A percentile compares a stretch with the other conserved stretches of the same genome.
These are phyloP conservation scores for Ustulina deusta DNA, from an alignment of 2,329 filamentous ascomycete species.

Conservation along the genomic window DNA sequence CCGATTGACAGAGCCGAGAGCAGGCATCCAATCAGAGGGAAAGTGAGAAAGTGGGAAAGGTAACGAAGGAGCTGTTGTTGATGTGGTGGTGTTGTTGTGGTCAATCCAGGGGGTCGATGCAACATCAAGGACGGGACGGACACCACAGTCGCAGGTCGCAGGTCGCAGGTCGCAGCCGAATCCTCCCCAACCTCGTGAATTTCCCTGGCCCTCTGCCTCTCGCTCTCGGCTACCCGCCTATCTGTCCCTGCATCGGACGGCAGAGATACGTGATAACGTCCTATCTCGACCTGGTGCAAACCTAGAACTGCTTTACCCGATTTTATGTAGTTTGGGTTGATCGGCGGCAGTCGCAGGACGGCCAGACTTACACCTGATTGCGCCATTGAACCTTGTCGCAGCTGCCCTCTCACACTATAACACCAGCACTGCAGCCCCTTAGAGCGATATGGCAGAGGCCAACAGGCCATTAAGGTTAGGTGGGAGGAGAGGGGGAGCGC, in stretches of 20 bases:
- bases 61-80: too few species aligned
- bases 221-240: neutral
- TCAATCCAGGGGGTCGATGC: conserved; percentile 18
- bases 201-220: neutral
- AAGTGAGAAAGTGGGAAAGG: too few species aligned
- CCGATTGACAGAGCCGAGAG: conserved; percentile 13
- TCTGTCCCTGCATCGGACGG: neutral
- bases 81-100: conserved; percentile 16
- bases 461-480: conserved; percentile 10
- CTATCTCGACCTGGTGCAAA: conserved; percentile 10
- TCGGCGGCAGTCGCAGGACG: conserved; percentile 10
- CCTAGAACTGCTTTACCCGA: neutral
- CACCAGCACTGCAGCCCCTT: conserved; percentile 13
- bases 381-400: conserved; percentile 21
- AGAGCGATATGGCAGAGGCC: conserved; percentile 30
- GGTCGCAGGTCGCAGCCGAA: neutral
- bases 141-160: too few species aligned
- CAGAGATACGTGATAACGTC: conserved; percentile 7
- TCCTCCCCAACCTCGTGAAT: conserved; percentile 29
- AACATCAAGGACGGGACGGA: conserved; percentile 16
- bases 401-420: neutral
- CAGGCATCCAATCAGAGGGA: too few species aligned
- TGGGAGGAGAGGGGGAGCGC: neutral
- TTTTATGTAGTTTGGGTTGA: conserved; percentile 19
- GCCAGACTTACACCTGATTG: conserved; percentile 11